These are phyloP conservation scores for Tolypocladium ovalisporum DNA, from an alignment of 2,329 filamentous ascomycete genomes.

Conservation along the genomic window DNA sequence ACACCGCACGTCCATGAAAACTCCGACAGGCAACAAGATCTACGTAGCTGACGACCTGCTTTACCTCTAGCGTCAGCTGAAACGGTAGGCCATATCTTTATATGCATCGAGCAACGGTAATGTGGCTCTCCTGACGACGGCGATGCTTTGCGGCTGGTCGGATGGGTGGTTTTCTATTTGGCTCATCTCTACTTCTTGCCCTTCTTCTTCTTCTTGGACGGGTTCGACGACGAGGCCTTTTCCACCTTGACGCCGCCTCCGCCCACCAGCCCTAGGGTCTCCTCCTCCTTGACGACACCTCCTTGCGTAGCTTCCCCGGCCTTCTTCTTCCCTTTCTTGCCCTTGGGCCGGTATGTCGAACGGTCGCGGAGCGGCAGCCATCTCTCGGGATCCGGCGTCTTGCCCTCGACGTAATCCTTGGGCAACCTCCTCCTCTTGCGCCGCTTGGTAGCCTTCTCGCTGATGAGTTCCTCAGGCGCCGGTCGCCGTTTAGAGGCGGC, in stretches of 20 bases:
- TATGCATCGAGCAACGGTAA: neutral
- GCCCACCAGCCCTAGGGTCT: conserved; percentile 51
- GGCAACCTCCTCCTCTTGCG: conserved; percentile 54
- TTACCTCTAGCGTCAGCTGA: neutral
- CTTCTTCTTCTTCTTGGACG: conserved; percentile 40
- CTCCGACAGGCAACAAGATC: too few relatives aligned
- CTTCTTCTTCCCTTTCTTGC: conserved; percentile 83
- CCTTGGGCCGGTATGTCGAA: conserved; percentile 80
- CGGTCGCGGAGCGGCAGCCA: conserved; percentile 89
- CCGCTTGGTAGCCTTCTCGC: conserved; percentile 36
- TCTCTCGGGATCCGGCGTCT: conserved; percentile 77
- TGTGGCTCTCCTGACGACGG: neutral
- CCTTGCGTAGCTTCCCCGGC: conserved; percentile 73
- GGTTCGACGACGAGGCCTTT: conserved; percentile 32
- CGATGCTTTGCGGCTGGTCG: neutral
- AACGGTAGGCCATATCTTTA: neutral
- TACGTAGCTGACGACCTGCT: neutral
- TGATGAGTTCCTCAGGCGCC: conserved; percentile 21
- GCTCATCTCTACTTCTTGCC: conserved; percentile 36
- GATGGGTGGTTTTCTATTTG: neutral
- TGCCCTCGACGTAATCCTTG: conserved; percentile 65
- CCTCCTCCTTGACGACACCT: conserved; percentile 65
- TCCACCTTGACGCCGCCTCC: conserved; percentile 56
- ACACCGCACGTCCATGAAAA: too few relatives aligned
- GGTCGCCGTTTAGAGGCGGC: conserved; percentile 37